Evolutionary conservation across 495 filamentous ascomycete genomes (phyloP), one percentile per base, ranked within the genome.

Genomic region (Penicillium desertorum): DNA sequence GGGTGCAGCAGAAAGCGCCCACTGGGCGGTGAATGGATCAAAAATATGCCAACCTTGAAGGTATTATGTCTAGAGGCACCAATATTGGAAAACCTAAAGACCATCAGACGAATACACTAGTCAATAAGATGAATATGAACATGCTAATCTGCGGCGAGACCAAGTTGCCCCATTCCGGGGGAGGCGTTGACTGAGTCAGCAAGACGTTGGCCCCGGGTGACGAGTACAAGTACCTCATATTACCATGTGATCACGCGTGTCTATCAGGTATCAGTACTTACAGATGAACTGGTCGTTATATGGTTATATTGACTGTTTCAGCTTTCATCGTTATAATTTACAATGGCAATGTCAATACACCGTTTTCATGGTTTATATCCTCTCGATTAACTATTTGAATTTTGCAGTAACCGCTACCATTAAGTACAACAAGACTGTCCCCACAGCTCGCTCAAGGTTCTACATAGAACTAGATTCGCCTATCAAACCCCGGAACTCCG

Each of bases 401-500:
- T 39, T 17, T 39, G 16, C 36, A 17, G 16, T 17, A 39, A 39
- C 3, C 30, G 14, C 34, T 37, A 37, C 36, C 16, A 17, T 39
- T 39, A 17, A 17, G 36, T 2, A 39, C 5, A n/a, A n/a, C 14
- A 6, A 14, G 34, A 39, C 36, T 39, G 16, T n/a, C 16, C 16
- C 16, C 16, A 37, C 10, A 10, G 14, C 5, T 25, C 1, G 17
- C 14, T 9, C 20, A 6, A 37, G 4, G 4, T 22, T 32, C 12
- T 43, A 44, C 25, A 20, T n/a, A 16, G 4, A 22, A 48, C 5
- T 12, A 41, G 61, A 45, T 34, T 86, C 83, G 11, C 77, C 78
- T 56, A 79, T 77, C 30, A 78, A 45, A 14, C 56, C 45, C 60
- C 72, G 80, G 59, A 88, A 86, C 7, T 66, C 66, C 11, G 50